These are phyloP conservation scores for Neurospora sp. DNA, from an alignment of 495 filamentous ascomycete genomes.

Conservation along the genomic window DNA sequence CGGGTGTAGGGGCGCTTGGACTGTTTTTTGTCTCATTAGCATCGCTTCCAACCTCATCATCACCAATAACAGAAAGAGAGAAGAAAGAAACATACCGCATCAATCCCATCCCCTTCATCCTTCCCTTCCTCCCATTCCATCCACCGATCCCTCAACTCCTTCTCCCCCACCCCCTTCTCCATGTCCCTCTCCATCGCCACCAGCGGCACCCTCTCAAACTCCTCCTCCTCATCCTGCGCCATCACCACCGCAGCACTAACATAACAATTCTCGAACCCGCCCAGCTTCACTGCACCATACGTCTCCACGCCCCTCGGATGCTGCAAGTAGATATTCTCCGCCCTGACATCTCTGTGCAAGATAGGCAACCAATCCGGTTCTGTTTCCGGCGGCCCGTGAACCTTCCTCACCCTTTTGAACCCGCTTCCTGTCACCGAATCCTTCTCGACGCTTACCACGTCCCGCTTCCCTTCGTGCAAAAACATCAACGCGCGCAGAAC, in stretches of 20 bases:
- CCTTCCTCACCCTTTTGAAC: constrained; percentile 4
- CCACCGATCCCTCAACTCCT: constrained; percentile 4
- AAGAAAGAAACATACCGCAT: constrained; percentile 2
- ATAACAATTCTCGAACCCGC: constrained; percentile 26
- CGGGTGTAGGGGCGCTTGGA: constrained; percentile 17
- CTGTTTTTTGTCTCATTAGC: constrained; percentile 7
- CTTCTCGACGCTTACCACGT: constrained; percentile 4
- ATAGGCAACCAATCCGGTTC: constrained; percentile 35
- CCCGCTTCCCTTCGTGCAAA: constrained; percentile 31
- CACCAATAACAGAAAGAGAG: neutral
- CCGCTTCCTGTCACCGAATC: neutral
- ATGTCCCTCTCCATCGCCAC: constrained; percentile 2
- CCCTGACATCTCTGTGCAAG: constrained; percentile 32
- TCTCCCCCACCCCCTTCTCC: neutral
- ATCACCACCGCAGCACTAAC: neutral
- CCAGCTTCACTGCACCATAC: constrained; percentile 40
- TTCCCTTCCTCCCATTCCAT: constrained; percentile 1
- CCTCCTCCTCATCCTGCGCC: constrained; percentile 22
- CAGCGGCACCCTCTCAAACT: neutral
- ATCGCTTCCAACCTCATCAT: neutral
- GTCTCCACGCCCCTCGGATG: constrained; percentile 34
- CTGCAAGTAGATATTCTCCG: constrained; percentile 35
- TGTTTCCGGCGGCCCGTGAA: neutral
- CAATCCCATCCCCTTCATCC: neutral
- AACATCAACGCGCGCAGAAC: constrained; percentile 31